A percentile compares a stretch with the other conserved stretches of the same genome.
phyloP scores from a whole-genome alignment of 2,329 filamentous ascomycete genomes.

The Fusarium verticillioides region DNA sequence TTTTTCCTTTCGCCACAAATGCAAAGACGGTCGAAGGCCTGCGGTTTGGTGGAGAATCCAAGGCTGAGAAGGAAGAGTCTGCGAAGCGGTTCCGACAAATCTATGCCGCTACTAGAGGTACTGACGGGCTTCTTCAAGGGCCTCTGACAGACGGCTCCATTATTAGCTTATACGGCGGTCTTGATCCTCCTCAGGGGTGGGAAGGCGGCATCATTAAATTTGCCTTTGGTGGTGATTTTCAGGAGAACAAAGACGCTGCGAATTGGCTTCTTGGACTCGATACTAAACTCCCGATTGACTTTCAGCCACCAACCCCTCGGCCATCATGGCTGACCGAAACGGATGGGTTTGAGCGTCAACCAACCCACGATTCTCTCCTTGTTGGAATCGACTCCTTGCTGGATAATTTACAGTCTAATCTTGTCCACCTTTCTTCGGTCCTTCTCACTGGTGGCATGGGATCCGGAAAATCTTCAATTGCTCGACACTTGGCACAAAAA shows the following conservation, averaged over 20 bases:
- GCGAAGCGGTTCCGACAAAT: slow-evolving; percentile 76
- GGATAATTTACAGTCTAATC: slow-evolving; percentile 76
- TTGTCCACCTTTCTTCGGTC: slow-evolving; percentile 88
- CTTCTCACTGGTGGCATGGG: slow-evolving; percentile 89
- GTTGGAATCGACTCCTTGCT: slow-evolving; percentile 88
- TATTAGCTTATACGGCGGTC: slow-evolving; percentile 67
- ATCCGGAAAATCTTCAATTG: slow-evolving; percentile 86
- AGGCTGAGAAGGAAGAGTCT: slow-evolving; percentile 82
- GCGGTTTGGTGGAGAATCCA: slow-evolving; percentile 89
- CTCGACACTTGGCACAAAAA: slow-evolving; percentile 78
- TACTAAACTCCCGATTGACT: slow-evolving; percentile 75
- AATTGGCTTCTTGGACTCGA: slow-evolving; percentile 85
- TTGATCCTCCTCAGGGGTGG: slow-evolving; percentile 72
- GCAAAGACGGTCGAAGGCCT: slow-evolving; percentile 72
- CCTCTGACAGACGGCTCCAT: slow-evolving; percentile 91
- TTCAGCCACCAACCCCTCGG: slow-evolving; percentile 78
- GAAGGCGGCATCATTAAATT: slow-evolving; percentile 87
- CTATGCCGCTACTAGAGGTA: slow-evolving; percentile 68
- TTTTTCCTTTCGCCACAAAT: slow-evolving; percentile 79
- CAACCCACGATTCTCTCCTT: slow-evolving; percentile 69
- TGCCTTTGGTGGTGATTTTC: slow-evolving; percentile 59
- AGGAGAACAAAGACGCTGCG: slow-evolving; percentile 60
- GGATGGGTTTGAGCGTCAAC: slow-evolving; percentile 62
- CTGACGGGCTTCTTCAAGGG: slow-evolving; percentile 77
- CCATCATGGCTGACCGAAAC: slow-evolving; percentile 65